phyloP scores from a whole-genome alignment of 2,329 filamentous ascomycete genomes.

The Plenodomus tracheiphilus region DNA sequence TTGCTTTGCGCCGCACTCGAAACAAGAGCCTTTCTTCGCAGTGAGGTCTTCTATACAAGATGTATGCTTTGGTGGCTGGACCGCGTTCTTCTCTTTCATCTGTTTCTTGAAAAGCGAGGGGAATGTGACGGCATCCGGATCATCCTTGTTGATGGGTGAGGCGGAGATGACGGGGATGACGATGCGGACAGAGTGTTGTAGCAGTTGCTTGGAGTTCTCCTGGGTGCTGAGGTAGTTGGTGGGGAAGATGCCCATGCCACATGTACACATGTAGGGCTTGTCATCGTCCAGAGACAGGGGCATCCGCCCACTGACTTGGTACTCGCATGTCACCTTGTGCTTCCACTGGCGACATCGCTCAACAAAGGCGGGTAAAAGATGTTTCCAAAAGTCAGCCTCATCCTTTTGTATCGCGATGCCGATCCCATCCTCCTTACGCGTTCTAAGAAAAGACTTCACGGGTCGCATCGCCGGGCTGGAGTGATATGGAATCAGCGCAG shows the following conservation, averaged over 20 bases:
- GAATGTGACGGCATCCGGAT: not conserved
- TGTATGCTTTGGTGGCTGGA: not conserved
- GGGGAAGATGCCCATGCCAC: slow-evolving; percentile 11
- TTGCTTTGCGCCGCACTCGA: slow-evolving; percentile 14
- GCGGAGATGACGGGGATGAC: slow-evolving; percentile 13
- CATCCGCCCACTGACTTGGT: slow-evolving; percentile 1
- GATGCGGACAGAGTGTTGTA: slow-evolving; percentile 10
- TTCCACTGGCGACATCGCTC: slow-evolving; percentile 46
- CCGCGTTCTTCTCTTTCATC: not conserved
- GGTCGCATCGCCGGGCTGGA: slow-evolving; percentile 3
- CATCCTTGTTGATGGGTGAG: slow-evolving; percentile 10
- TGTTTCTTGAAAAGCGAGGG: not conserved
- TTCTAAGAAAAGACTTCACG: slow-evolving; percentile 1
- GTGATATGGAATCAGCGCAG: slow-evolving; percentile 37
- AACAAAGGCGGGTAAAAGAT: slow-evolving; percentile 14
- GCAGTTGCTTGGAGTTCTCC: not conserved
- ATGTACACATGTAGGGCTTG: slow-evolving; percentile 6
- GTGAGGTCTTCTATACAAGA: not conserved
- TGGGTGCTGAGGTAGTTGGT: slow-evolving; percentile 4
- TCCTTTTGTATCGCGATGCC: slow-evolving; percentile 20
- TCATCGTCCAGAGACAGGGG: slow-evolving; percentile 1
- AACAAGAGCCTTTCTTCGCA: slow-evolving; percentile 8
- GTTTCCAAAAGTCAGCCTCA: slow-evolving; percentile 16
- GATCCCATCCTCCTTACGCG: not conserved
- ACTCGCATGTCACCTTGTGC: slow-evolving; percentile 37